phyloP scores from a whole-genome alignment of 305 asterid species.

The Lippia alba region DNA sequence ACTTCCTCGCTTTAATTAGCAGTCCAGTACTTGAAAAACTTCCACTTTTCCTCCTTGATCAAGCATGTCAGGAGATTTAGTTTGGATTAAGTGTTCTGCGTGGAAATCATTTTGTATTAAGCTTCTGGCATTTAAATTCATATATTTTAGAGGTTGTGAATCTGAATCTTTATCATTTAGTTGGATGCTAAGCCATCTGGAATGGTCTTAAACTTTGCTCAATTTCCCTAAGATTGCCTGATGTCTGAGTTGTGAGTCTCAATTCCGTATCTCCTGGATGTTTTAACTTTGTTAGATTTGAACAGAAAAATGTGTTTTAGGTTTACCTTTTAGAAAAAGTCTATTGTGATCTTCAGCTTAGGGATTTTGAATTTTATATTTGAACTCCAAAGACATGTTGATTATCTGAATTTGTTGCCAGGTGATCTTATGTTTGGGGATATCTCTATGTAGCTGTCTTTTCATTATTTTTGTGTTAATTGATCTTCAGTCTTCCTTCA shows the following conservation, averaged over 20 bases:
- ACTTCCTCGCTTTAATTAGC: slow-evolving; percentile 1
- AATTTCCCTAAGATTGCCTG: not conserved
- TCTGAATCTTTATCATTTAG: not conserved
- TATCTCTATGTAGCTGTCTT: not conserved
- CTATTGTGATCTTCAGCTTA: not conserved
- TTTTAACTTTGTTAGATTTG: not conserved
- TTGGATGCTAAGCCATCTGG: slow-evolving; percentile 2
- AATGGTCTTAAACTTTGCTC: not conserved
- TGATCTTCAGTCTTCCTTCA: not conserved
- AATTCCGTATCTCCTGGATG: not conserved
- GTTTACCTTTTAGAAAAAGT: not conserved
- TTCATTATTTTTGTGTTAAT: not conserved
- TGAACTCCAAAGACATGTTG: slow-evolving; percentile 9
- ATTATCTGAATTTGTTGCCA: not conserved
- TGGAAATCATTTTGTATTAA: not conserved
- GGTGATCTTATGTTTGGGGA: not conserved
- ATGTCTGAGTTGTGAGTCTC: not conserved
- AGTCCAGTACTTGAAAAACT: not conserved
- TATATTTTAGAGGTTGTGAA: not conserved
- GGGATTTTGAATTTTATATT: not conserved
- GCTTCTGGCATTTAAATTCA: not conserved
- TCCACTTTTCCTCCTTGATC: not conserved
- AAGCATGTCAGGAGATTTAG: not conserved
- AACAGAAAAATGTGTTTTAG: not conserved
- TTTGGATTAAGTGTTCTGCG: not conserved